These are phyloP conservation scores for Millerago galiae DNA, from an alignment of 805 yeast species.

Conservation along the genomic window DNA sequence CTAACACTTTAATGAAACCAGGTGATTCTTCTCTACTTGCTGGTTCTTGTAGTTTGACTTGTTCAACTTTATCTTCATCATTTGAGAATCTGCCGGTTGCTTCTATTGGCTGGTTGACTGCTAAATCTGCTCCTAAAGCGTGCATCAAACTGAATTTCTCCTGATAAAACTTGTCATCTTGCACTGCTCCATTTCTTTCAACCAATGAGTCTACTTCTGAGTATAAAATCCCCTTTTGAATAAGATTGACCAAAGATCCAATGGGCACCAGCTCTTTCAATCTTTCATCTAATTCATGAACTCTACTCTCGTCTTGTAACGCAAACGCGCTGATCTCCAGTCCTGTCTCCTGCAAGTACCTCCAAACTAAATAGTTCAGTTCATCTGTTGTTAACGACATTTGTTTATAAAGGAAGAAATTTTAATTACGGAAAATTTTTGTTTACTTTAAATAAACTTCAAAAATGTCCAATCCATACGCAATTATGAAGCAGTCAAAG, in stretches of 20 bases:
- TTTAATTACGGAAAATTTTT: not conserved
- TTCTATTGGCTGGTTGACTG: conserved; percentile 25
- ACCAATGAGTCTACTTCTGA: conserved; percentile 61
- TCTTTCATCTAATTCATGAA: conserved; percentile 42
- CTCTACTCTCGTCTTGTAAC: conserved; percentile 63
- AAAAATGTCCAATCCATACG: conserved; percentile 15
- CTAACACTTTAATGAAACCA: conserved; percentile 30
- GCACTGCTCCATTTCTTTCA: conserved; percentile 27
- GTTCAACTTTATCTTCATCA: conserved; percentile 9
- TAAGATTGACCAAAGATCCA: conserved; percentile 74
- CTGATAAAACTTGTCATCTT: conserved; percentile 13
- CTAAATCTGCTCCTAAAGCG: conserved; percentile 41
- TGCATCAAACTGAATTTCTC: conserved; percentile 45
- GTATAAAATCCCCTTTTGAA: conserved; percentile 82
- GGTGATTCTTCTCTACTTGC: conserved; percentile 13
- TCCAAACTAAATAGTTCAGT: conserved; percentile 86
- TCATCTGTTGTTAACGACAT: conserved; percentile 84
- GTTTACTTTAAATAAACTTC: not conserved
- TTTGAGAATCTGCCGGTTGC: conserved; percentile 28
- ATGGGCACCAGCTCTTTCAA: conserved; percentile 53
- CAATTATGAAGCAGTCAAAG: conserved; percentile 8
- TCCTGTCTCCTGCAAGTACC: conserved; percentile 85
- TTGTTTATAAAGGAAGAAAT: not conserved
- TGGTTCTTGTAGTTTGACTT: conserved; percentile 3
- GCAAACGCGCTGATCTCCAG: conserved; percentile 73